Conservation (phyloP, 2,329 filamentous ascomycete species). For the Teratosphaeria nubilosa region DNA sequence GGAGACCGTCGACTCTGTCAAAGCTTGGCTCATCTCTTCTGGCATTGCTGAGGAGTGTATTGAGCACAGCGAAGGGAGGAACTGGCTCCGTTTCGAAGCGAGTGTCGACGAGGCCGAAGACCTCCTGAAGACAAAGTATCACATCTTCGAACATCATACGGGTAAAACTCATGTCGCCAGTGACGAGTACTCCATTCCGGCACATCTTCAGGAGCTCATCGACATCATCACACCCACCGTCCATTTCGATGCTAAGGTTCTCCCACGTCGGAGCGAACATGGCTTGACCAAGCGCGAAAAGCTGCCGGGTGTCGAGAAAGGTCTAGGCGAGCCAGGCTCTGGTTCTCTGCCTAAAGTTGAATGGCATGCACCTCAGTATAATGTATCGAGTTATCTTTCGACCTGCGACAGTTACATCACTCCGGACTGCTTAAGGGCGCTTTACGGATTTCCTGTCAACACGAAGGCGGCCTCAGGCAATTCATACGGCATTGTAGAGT, state of each 20-base stretch:
- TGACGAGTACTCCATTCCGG: constrained; percentile 29
- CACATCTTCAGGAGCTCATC: constrained; percentile 21
- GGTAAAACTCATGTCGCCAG: constrained; percentile 28
- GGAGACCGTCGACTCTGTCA: constrained; percentile 41
- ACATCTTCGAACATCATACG: constrained; percentile 37
- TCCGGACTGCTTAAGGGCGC: constrained; percentile 39
- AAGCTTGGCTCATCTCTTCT: constrained; percentile 43
- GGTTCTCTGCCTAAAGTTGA: constrained; percentile 24
- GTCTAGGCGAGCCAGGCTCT: constrained; percentile 17
- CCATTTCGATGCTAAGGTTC: constrained; percentile 30
- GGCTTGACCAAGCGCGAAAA: constrained; percentile 13
- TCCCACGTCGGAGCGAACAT: constrained; percentile 8
- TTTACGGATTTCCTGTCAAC: constrained; percentile 28
- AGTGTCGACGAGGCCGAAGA: constrained; percentile 44
- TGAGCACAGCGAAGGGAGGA: constrained; percentile 40
- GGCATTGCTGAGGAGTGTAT: constrained; percentile 43
- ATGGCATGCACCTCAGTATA: constrained; percentile 3
- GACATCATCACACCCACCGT: constrained; percentile 32
- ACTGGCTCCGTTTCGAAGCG: constrained; percentile 47
- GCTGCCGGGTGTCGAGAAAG: constrained; percentile 10
- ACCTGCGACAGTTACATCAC: constrained; percentile 47
- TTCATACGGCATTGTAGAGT: constrained; percentile 44
- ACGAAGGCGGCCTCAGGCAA: constrained; percentile 35
- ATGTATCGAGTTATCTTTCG: constrained; percentile 13
- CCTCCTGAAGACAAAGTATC: constrained; percentile 45